Percentiles rank a stretch among this genome's conserved stretches.
Conservation (phyloP, 495 filamentous ascomycete species). For the Margaritispora aquatica region DNA sequence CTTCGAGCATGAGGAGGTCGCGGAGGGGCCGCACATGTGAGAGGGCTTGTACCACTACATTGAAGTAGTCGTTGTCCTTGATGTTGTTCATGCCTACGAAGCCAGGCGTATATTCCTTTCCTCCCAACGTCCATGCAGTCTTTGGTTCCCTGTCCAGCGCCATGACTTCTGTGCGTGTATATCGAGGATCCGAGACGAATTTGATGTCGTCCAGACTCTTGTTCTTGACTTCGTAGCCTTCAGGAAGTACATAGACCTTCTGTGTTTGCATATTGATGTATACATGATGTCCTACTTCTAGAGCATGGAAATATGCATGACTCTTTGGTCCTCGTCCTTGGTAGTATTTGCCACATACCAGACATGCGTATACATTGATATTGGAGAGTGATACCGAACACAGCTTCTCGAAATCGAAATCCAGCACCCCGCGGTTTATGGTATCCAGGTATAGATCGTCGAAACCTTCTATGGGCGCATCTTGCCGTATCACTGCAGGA, state of each 20-base stretch:
- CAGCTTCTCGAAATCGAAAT: slow-evolving; percentile 97
- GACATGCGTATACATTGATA: slow-evolving; percentile 97
- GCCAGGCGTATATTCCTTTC: slow-evolving; percentile 81
- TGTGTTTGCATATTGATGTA: slow-evolving; percentile 96
- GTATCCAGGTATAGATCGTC: slow-evolving; percentile 97
- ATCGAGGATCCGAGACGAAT: slow-evolving; percentile 91
- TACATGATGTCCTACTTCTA: slow-evolving; percentile 92
- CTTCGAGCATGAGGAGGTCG: slow-evolving; percentile 88
- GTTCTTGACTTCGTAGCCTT: slow-evolving; percentile 94
- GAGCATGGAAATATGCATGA: slow-evolving; percentile 94
- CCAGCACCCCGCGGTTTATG: slow-evolving; percentile 80
- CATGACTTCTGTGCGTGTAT: slow-evolving; percentile 68
- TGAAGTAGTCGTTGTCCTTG: slow-evolving; percentile 98
- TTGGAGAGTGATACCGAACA: slow-evolving; percentile 94
- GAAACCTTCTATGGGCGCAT: slow-evolving; percentile 80
- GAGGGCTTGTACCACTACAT: slow-evolving; percentile 90
- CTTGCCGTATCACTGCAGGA: slow-evolving; percentile 48
- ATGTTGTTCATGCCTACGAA: slow-evolving; percentile 99
- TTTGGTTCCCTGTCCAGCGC: slow-evolving; percentile 73
- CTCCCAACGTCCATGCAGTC: slow-evolving; percentile 69
- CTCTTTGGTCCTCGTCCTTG: slow-evolving; percentile 91
- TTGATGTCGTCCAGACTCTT: slow-evolving; percentile 98
- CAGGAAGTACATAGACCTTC: slow-evolving; percentile 91
- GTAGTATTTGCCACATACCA: slow-evolving; percentile 97
- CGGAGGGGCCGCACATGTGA: slow-evolving; percentile 86